These are phyloP conservation scores for Trichosporon sp. DNA, from an alignment of 1,284 basidiomycete species.

Conservation along the genomic window DNA sequence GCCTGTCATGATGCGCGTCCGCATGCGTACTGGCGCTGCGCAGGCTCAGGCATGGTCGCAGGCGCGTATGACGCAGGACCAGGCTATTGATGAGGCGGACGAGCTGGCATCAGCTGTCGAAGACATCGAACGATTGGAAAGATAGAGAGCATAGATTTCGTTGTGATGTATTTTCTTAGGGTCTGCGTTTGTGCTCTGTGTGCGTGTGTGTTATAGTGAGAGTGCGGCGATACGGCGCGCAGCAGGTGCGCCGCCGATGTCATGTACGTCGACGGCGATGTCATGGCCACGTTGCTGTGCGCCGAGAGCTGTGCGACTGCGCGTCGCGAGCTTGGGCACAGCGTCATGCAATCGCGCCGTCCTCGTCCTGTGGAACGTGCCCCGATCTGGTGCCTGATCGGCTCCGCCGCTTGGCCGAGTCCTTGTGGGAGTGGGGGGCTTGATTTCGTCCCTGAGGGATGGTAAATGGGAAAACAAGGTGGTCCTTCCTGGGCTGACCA, in stretches of 20 bases:
- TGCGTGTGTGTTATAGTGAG: not conserved
- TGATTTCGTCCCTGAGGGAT: not conserved
- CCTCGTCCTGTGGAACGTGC: not conserved
- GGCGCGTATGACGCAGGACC: constrained; percentile 1
- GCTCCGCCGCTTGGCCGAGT: not conserved
- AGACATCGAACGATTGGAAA: not conserved
- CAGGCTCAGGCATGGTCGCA: constrained; percentile 60
- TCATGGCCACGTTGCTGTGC: not conserved
- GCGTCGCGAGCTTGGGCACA: too few relatives aligned
- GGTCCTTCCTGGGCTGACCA: too few relatives aligned
- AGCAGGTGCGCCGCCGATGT: not conserved
- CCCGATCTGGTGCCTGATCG: constrained; percentile 15
- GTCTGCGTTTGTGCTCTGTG: not conserved
- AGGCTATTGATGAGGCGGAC: not conserved
- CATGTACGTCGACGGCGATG: not conserved
- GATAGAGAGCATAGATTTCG: not conserved
- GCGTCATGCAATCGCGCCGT: not conserved
- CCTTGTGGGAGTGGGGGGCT: not conserved
- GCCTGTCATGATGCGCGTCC: constrained; percentile 71
- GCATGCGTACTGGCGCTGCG: constrained; percentile 67
- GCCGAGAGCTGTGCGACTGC: not conserved
- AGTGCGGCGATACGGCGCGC: not conserved
- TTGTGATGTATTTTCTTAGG: not conserved
- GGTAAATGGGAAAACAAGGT: not conserved
- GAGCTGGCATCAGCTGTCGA: not conserved